Evolutionary conservation across 306 rosid species (phyloP).

Genomic region (Sindora glabra): DNA sequence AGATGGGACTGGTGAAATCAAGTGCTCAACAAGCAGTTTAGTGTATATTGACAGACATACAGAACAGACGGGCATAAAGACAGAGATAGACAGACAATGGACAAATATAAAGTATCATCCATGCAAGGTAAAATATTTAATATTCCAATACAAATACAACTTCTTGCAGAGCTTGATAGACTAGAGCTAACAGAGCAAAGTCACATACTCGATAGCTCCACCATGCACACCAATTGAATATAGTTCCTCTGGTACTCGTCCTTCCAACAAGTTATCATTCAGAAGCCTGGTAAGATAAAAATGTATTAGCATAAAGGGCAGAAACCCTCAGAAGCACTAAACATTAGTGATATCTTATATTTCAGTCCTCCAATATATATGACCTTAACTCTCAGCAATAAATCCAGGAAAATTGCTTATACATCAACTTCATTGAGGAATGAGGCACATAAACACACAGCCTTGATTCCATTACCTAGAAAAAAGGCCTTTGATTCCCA

Average conservation of each 20-base stretch:
- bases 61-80: too few relatives aligned
- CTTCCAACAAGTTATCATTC: slow-evolving; percentile 75
- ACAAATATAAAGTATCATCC: neutral
- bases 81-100: neutral
- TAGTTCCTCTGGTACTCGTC: slow-evolving; percentile 74
- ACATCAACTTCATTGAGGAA: neutral
- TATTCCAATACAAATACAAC: neutral
- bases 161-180: neutral
- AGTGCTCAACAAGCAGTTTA: slow-evolving; percentile 4
- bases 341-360: too few relatives aligned
- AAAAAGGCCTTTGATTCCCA: neutral
- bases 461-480: too few relatives aligned
- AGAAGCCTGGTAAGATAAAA: slow-evolving; percentile 52
- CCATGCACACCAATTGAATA: slow-evolving; percentile 93
- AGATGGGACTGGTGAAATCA: neutral
- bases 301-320: too few relatives aligned
- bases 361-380: too few relatives aligned
- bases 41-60: neutral
- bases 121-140: neutral
- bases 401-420: neutral
- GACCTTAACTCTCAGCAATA: neutral
- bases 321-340: slow-evolving; percentile 14
- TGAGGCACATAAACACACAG: neutral
- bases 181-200: neutral
- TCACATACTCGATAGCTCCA: slow-evolving; percentile 84